Evolutionary conservation across 129 eudicot species (phyloP), one percentile per base, ranked within the genome.

Genomic region (Apium graveolens): DNA sequence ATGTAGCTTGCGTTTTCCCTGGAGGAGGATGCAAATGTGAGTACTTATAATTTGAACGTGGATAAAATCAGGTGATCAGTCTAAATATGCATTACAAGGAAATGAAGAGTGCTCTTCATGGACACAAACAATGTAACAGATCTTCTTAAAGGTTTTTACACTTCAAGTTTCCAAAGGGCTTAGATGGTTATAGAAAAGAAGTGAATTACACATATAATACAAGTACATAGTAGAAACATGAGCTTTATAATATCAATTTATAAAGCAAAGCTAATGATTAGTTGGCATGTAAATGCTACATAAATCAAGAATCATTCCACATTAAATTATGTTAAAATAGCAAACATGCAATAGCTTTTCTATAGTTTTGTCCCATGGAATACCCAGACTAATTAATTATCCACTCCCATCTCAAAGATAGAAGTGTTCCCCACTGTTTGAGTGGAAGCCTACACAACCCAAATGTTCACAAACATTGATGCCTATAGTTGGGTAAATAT

Each of bases 1-100:
- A 20, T 78, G 82, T 46, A 83, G 78, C 75, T 80, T 80, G 46
- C 77, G 48, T 31, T 80, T 81, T 29, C 79, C 89, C 87, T 83
- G 38, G 32, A 57, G 80, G 4, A 76, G 39, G 26, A 31, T 57
- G 34, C 46, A 35, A 14, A 51, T 34, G 4, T 53, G 60, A 71
- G 53, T 80, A 68, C 11, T 21, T 5, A 11, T 41, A 17, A 41
- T 24, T 1, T 72, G 32, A 42, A 41, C 21, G 26, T 34, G 21
- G 24, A 69, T 1, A 35, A 35, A 17, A 35, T 32, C 8, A 37
- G 41, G n/a, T 6, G 32, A 29, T 26, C 2, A 14, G 16, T 37
- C 51, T 20, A 42, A 13, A 31, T 37, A 9, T 29, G 37, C 66
- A 26, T 26, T 3, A 27, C 6, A 62, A 62, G 7, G 70, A 34